Evolutionary conservation across 1,139 yeast genomes (phyloP), one percentile per base, ranked within the genome.

Genomic region (Dujonia santamariae): DNA sequence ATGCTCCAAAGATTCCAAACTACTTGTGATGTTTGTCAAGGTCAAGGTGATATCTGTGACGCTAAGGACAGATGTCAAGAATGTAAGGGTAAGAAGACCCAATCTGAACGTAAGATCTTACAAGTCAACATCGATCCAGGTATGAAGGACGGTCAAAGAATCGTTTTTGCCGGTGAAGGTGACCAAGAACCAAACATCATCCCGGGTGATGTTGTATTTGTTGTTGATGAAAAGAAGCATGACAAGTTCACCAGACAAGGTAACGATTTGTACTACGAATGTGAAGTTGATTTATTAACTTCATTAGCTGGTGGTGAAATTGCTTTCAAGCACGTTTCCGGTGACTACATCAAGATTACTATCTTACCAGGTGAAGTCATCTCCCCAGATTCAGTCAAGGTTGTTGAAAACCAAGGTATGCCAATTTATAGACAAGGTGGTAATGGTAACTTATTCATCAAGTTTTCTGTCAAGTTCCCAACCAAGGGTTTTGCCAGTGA

Each of bases 1-100:
- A 88, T 92, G 94, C 84, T 92, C 54, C 99, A 92, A 72, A 82
- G 97, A 73, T 85, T 85, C 79, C 98, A 92, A 70, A 82, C 95
- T 27, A 82, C 80, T 39, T 92, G 99, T 83, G 94, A 86, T 48
- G 82, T 68, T 43, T 92, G 99, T 81, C 69, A 78, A 48, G 98
- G 97, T 59, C 74, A 84, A 41, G 99, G 99, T 58, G 95, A 85
- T 59, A 84, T 83, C 46, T 77, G 88, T 57, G 82, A 84, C 59
- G 77, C 90, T 40, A 85, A 85, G 69, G 96, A 88, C 66, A 79
- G 90, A 58, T 92, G 99, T 79, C 79, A 78, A 51, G 58, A 64
- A 30, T 92, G 99, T 75, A 68, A 69, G 48, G 99, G 97, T 69
- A 85, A 86, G 70, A 92, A 90, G 75, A 82, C 90, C 35, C 69